Base-by-base conservation (phyloP, 805 yeast genomes). In the Ogataea paradorogensis region DNA sequence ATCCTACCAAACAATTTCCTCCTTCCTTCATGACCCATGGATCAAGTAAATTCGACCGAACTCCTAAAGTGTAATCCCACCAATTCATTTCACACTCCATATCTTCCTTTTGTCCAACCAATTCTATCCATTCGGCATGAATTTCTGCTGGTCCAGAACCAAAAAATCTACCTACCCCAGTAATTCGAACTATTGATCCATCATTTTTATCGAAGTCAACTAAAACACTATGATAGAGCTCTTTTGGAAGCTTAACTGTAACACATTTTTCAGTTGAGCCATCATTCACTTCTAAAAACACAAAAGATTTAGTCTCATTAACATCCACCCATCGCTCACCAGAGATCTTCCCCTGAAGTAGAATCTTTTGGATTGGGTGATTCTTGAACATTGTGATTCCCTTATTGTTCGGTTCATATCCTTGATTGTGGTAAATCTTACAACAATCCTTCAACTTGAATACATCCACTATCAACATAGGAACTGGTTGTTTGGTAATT, bases 351-450 rank as follows among this genome's bases (percentile, higher is more conserved):
- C 78, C 80, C 25, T 56, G 33, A 0, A 74, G 41, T 10, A 48
- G 45, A 0, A 74, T 48, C 15, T 48, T 48, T 14, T 53, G 46
- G 2, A 74, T 35, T 0, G 80, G 80, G 52, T 73, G 71, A 43
- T 74, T 74, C 1, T 54, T 51, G 27, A 62, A 51, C 53, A 74
- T 47, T 3, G 63, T 41, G 4, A 61, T 58, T 8, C 47, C 46
- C 3, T 51, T 37, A 2, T 21, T 33, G 14, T 40, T 32, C 0
- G 53, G 46, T 1, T 41, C 30, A 11, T 42, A 30, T 1, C 62
- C 67, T 10, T 48, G 42, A n/a, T 40, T 35, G 3, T 52, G 58
- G 37, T 67, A 67, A 0, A 65, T 35, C 0, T 50, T 47, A 2
- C 51, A 31, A 3, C 61, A 47, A 11, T 38, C 38, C 8, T 32